Base-by-base conservation (phyloP, 2,329 filamentous ascomycete species). In the Alternaria burnsii region DNA sequence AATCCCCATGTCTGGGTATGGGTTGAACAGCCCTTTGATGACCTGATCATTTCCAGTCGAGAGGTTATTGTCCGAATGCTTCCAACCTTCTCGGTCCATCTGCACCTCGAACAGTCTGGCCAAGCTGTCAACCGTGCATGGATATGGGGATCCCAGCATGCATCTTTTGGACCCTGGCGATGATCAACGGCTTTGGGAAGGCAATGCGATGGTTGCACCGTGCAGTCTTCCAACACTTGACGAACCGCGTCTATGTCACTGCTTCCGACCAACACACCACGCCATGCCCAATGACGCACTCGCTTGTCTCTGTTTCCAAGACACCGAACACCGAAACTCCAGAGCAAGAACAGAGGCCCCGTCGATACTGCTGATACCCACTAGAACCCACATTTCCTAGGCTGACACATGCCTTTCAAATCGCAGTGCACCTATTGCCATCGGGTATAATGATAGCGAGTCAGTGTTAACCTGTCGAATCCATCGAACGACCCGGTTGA, bases 171-270 rank as follows among this genome's bases (percentile, higher is more conserved):
- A 52, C 46, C 52, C 59, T 59, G 58, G 28, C 16, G 57, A 53
- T 44, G 57, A 60, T 53, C 60, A 60, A 60, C 57, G 52, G 55
- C 32, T 63, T 65, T 52, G 36, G 61, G 60, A 58, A 61, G 38
- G 56, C 56, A 48, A 48, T 65, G 53, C 60, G 59, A 54, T 22
- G 18, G 36, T 38, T 28, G 48, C 51, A 47, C 42, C 41, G 28
- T 43, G 47, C 50, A 11, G 34, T 18, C 38, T 36, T 55, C 34
- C 61, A 43, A 43, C 41, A 18, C 47, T 30, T 26, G 40, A 54
- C 47, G 58, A 44, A 41, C 47, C 58, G 56, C 47, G 40, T 42
- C 52, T 5, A 52, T 50, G 38, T 38, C 52, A 55, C 43, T 40
- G 47, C 34, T 24, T 41, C 20, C 43, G 40, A 46, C 8, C 46